Evolutionary conservation across 139 green algal genomes (phyloP).

Genomic region (Pleodorina starrii): DNA sequence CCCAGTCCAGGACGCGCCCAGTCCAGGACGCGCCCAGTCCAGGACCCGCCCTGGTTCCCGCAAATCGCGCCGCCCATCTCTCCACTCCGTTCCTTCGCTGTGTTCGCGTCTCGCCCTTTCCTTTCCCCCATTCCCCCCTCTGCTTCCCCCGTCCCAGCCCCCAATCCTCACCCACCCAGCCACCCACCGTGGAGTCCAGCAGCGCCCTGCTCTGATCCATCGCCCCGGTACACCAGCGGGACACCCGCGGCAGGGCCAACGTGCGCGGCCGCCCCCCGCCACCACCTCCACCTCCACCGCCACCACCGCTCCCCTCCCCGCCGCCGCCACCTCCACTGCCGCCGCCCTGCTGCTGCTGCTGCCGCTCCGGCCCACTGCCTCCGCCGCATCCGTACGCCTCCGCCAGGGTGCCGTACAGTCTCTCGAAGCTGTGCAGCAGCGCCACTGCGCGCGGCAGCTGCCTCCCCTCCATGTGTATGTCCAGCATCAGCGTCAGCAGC

Average conservation of each 20-base stretch:
- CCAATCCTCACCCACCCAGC: too few relatives aligned
- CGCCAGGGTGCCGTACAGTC: not conserved
- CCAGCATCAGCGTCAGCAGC: conserved; percentile 36
- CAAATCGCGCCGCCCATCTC: too few relatives aligned
- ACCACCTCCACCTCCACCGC: not conserved
- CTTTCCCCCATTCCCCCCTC: too few relatives aligned
- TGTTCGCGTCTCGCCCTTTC: too few relatives aligned
- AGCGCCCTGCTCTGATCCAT: conserved; percentile 18
- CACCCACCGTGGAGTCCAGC: conserved; percentile 20
- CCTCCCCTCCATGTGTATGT: conserved; percentile 15
- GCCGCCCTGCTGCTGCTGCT: not conserved
- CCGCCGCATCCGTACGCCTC: not conserved
- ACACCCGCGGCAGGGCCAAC: conserved; percentile 39
- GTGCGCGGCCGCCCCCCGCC: not conserved
- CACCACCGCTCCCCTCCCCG: not conserved
- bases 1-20: too few relatives aligned
- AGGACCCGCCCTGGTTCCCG: too few relatives aligned
- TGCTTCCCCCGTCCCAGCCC: too few relatives aligned
- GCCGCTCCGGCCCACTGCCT: not conserved
- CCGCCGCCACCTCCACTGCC: not conserved
- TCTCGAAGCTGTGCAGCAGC: conserved; percentile 31
- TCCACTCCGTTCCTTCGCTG: too few relatives aligned
- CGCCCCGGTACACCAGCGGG: conserved; percentile 7
- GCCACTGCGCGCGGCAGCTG: conserved; percentile 45
- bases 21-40: too few relatives aligned